Conservation (phyloP, 169 alveolate genomes). For the Amoebophrya sp. region DNA sequence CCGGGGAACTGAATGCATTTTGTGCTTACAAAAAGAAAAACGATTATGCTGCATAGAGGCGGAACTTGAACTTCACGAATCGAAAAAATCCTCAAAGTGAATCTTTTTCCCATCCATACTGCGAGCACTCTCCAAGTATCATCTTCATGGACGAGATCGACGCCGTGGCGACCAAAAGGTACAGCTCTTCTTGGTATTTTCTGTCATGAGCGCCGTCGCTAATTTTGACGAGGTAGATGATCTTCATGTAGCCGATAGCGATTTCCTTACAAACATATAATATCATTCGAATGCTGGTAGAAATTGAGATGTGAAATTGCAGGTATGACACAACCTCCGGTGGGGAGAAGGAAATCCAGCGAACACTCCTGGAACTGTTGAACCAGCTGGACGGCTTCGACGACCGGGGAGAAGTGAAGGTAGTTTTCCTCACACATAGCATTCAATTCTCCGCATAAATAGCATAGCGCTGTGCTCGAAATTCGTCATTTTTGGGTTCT, state of each 20-base stretch:
- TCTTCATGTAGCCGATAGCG: too few relatives aligned
- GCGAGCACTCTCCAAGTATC: slow-evolving; percentile 97
- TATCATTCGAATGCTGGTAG: too few relatives aligned
- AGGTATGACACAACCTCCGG: slow-evolving; percentile 92
- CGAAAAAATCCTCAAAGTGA: too few relatives aligned
- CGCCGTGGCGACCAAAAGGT: slow-evolving; percentile 96
- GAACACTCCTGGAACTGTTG: slow-evolving; percentile 95
- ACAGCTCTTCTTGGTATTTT: neutral
- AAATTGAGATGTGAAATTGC: too few relatives aligned
- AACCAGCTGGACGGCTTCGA: slow-evolving; percentile 99
- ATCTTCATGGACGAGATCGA: slow-evolving; percentile 99
- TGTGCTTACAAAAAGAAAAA: too few relatives aligned
- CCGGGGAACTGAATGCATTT: too few relatives aligned
- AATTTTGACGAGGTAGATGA: neutral
- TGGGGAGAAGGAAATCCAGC: slow-evolving; percentile 97
- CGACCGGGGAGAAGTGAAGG: slow-evolving; percentile 95
- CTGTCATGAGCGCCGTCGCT: neutral
- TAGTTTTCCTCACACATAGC: neutral
- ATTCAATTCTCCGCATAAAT: neutral
- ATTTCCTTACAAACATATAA: too few relatives aligned
- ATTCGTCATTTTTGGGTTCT: neutral
- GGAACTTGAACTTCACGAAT: too few relatives aligned
- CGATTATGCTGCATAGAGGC: too few relatives aligned
- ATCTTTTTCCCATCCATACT: too few relatives aligned
- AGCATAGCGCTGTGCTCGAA: neutral